Evolutionary conservation across 2,329 filamentous ascomycete genomes (phyloP).

Genomic region (Metarhizium anisopliae): DNA sequence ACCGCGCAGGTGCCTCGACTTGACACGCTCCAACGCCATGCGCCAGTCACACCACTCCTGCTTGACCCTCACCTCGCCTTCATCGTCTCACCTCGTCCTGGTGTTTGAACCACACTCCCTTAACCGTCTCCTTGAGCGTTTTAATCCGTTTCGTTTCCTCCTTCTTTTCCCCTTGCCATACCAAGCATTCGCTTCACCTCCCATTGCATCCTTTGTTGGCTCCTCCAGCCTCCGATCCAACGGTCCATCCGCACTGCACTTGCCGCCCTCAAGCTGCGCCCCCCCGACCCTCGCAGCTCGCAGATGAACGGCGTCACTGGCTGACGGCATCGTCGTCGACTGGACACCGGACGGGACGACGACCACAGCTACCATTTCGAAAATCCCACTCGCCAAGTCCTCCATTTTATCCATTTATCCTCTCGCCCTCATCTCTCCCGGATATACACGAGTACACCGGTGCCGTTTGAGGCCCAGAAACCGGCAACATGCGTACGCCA

Average conservation of each 20-base stretch:
- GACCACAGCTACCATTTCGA: not conserved
- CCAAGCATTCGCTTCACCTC: not conserved
- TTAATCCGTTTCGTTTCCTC: not conserved
- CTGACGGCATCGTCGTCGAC: conserved; percentile 7
- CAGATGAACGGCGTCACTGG: conserved; percentile 5
- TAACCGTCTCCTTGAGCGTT: not conserved
- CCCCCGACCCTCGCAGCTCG: not conserved
- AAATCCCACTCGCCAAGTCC: not conserved
- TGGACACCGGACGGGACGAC: conserved; percentile 4
- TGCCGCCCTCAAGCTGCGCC: not conserved
- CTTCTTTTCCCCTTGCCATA: not conserved
- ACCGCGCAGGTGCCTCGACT: too few relatives aligned
- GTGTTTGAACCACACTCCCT: not conserved
- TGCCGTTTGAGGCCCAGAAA: not conserved
- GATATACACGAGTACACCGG: not conserved
- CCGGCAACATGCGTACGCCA: conserved; percentile 41
- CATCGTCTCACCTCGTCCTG: not conserved
- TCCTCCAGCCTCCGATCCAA: not conserved
- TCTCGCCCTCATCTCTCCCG: not conserved
- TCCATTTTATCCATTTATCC: not conserved
- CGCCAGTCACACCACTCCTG: not conserved
- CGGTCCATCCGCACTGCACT: not conserved
- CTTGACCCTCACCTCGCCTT: not conserved
- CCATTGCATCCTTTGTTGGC: not conserved
- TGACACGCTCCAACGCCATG: too few relatives aligned